A percentile compares a stretch with the other conserved stretches of the same genome.
Evolutionary conservation across 2,329 filamentous ascomycete species (phyloP).

Genomic region (Xylaria sp.): DNA sequence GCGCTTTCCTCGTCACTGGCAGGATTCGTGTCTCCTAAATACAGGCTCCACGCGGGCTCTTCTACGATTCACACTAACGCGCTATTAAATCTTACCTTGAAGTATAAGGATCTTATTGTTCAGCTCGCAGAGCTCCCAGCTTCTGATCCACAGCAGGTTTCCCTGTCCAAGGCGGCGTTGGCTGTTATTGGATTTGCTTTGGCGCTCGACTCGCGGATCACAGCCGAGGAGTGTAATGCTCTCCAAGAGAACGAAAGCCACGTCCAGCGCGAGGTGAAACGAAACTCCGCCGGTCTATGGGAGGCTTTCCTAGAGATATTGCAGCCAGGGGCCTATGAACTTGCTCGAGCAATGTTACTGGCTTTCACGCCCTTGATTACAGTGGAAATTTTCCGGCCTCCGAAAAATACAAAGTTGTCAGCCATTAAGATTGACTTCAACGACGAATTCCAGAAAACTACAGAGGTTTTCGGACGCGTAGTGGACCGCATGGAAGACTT

Average conservation of each 20-base stretch:
- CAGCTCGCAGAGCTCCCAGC: slow-evolving; percentile 60
- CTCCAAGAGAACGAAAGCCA: slow-evolving; percentile 66
- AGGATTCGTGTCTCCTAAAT: slow-evolving; percentile 62
- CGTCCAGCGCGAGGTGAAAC: slow-evolving; percentile 73
- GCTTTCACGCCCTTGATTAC: slow-evolving; percentile 77
- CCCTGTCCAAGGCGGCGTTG: slow-evolving; percentile 66
- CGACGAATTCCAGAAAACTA: slow-evolving; percentile 66
- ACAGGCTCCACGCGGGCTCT: slow-evolving; percentile 59
- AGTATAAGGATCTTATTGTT: slow-evolving; percentile 69
- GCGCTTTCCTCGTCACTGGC: slow-evolving; percentile 66
- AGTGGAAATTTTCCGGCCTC: slow-evolving; percentile 76
- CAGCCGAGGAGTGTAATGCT: slow-evolving; percentile 73
- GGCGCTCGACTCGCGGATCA: slow-evolving; percentile 75
- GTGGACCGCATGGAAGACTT: slow-evolving; percentile 85
- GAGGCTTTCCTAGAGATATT: slow-evolving; percentile 77
- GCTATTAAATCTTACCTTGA: slow-evolving; percentile 71
- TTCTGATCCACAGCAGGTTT: slow-evolving; percentile 59
- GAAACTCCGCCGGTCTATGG: slow-evolving; percentile 81
- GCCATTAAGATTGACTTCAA: slow-evolving; percentile 78
- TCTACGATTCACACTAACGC: slow-evolving; percentile 71
- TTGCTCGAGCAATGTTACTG: slow-evolving; percentile 79
- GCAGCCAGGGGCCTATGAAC: slow-evolving; percentile 70
- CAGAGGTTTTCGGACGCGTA: slow-evolving; percentile 73
- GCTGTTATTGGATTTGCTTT: slow-evolving; percentile 74
- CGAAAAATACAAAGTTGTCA: slow-evolving; percentile 56